phyloP scores from a whole-genome alignment of 768 basidiomycete species.

The Lactarius vividus region DNA sequence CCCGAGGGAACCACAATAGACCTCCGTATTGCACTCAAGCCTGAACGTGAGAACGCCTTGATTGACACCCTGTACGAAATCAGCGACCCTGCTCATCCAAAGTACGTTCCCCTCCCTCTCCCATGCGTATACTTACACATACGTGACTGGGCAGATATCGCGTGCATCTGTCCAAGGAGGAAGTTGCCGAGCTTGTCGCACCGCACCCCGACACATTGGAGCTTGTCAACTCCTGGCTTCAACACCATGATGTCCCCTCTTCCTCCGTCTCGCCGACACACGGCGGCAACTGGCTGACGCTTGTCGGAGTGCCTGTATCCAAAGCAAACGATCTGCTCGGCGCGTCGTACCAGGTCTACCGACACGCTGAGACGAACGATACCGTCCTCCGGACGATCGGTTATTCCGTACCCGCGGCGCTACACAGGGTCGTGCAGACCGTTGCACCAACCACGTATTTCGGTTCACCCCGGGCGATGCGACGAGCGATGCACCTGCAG shows the following conservation, averaged over 20 bases:
- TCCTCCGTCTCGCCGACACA: conserved; percentile 40
- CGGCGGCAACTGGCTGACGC: conserved; percentile 57
- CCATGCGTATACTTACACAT: background rate
- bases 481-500: conserved; percentile 51
- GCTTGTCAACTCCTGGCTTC: conserved; percentile 55
- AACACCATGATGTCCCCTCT: conserved; percentile 45
- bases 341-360: conserved; percentile 54
- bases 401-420: conserved; percentile 55
- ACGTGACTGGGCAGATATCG: conserved; percentile 44
- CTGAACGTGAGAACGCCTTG: conserved; percentile 20
- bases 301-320: conserved; percentile 47
- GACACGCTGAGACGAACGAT: conserved; percentile 47
- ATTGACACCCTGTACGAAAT: conserved; percentile 24
- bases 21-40: conserved; percentile 23
- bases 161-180: conserved; percentile 56
- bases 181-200: conserved; percentile 52
- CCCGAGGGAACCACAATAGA: conserved; percentile 20
- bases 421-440: conserved; percentile 55
- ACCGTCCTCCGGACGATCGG: conserved; percentile 54
- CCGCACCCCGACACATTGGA: conserved; percentile 51
- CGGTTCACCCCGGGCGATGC: conserved; percentile 52
- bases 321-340: conserved; percentile 62
- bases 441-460: conserved; percentile 64
- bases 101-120: conserved; percentile 1
- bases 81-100: conserved; percentile 20